Conservation (phyloP, 1,284 basidiomycete species). For the Cryptococcus sp. region DNA sequence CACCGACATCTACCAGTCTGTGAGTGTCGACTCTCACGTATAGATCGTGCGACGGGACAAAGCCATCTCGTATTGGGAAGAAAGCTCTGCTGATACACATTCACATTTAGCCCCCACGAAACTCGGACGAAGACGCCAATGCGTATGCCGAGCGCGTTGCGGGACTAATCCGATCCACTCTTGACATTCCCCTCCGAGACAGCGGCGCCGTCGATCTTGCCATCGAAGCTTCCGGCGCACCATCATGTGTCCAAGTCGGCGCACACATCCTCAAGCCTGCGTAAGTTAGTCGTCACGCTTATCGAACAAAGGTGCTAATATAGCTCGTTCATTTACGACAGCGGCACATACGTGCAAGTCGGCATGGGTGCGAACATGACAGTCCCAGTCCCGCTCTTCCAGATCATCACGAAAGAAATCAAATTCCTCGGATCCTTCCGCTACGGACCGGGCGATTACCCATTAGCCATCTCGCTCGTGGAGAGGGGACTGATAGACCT, state of each 20-base stretch:
- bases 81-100: background rate
- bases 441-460: conserved; percentile 53
- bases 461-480: conserved; percentile 60
- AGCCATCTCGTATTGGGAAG: background rate
- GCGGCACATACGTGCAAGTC: conserved; percentile 52
- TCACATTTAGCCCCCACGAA: conserved; percentile 52
- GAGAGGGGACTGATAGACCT: conserved; percentile 59
- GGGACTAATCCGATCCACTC: conserved; percentile 50
- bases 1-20: conserved; percentile 74
- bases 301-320: background rate
- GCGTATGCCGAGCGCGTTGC: conserved; percentile 63
- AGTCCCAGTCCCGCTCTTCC: conserved; percentile 47
- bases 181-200: conserved; percentile 56
- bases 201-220: conserved; percentile 60
- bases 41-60: background rate
- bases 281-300: conserved; percentile 22
- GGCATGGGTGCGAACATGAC: conserved; percentile 49
- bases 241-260: conserved; percentile 63
- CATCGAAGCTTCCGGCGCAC: conserved; percentile 63
- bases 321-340: conserved; percentile 7
- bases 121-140: conserved; percentile 66
- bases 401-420: conserved; percentile 50
- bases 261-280: conserved; percentile 66
- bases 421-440: conserved; percentile 51
- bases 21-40: conserved; percentile 19